Evolutionary conservation across 1,284 basidiomycete species (phyloP).

Genomic region (Marasmius fiardii): DNA sequence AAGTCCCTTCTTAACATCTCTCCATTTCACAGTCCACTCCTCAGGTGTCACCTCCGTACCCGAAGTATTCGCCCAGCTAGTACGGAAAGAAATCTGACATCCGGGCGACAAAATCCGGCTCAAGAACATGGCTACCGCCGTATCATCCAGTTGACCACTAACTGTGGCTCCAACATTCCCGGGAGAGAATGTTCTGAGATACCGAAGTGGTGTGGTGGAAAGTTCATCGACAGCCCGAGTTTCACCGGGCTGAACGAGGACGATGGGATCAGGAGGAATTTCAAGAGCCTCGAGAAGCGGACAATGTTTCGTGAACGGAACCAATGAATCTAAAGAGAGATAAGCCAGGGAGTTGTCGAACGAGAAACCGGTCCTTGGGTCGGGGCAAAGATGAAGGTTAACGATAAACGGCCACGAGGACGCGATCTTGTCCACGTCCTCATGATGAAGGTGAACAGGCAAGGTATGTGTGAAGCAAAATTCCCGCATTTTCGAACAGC

Average conservation of each 20-base stretch:
- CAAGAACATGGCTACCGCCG: neutral
- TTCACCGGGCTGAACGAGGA: neutral
- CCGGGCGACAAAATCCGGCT: neutral
- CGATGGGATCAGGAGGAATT: neutral
- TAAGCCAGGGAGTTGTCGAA: neutral
- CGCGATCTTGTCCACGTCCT: neutral
- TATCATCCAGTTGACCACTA: neutral
- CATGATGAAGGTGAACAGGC: neutral
- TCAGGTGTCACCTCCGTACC: neutral
- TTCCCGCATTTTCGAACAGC: neutral
- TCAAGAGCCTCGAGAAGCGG: neutral
- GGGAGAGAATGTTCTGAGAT: neutral
- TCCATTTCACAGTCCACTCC: neutral
- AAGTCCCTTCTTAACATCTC: neutral
- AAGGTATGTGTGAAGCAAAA: neutral
- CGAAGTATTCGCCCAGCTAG: neutral
- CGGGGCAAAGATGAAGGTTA: neutral
- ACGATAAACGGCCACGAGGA: neutral
- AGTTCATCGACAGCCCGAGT: neutral
- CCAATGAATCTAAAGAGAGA: neutral
- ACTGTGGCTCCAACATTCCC: neutral
- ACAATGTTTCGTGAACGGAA: neutral
- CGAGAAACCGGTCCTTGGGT: neutral
- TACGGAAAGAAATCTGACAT: neutral
- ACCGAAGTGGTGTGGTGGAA: neutral